Conservation (phyloP, 208 protist species). For the Tetramitus jugosus region DNA sequence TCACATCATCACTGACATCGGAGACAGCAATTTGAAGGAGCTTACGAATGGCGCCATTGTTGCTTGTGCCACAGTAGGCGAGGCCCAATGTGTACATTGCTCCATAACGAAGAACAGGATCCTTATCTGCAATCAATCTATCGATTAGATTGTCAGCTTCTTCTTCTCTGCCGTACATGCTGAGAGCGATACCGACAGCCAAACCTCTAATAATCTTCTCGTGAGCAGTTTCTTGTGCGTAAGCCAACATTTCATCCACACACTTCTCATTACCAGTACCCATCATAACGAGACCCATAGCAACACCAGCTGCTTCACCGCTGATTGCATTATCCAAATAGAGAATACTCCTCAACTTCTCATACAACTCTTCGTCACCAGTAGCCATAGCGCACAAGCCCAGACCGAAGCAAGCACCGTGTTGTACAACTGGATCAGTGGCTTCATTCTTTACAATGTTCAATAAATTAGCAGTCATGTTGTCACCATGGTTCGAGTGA, state of each 20-base stretch:
- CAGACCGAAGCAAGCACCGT: conserved; percentile 93
- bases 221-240: conserved; percentile 93
- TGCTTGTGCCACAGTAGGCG: conserved; percentile 92
- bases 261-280: conserved; percentile 49
- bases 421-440: conserved; percentile 33
- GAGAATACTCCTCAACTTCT: conserved; percentile 85
- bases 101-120: conserved; percentile 91
- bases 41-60: conserved; percentile 78
- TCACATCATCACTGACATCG: conserved; percentile 96
- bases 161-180: conserved; percentile 91
- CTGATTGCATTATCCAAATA: conserved; percentile 87
- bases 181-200: conserved; percentile 87
- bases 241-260: conserved; percentile 79
- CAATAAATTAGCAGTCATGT: conserved; percentile 64
- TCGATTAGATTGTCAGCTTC: conserved; percentile 81
- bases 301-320: conserved; percentile 93
- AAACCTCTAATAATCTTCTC: conserved; percentile 98
- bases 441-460: conserved; percentile 39
- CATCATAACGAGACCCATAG: conserved; percentile 94
- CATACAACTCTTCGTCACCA: conserved; percentile 77
- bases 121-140: conserved; percentile 75
- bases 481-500: conserved; percentile 77
- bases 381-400: conserved; percentile 78
- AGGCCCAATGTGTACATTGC: conserved; percentile 92
- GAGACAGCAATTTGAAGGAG: conserved; percentile 92